Evolutionary conservation across 768 basidiomycete genomes (phyloP), one percentile per base, ranked within the genome.

Genomic region (Sarcodon aspratus): DNA sequence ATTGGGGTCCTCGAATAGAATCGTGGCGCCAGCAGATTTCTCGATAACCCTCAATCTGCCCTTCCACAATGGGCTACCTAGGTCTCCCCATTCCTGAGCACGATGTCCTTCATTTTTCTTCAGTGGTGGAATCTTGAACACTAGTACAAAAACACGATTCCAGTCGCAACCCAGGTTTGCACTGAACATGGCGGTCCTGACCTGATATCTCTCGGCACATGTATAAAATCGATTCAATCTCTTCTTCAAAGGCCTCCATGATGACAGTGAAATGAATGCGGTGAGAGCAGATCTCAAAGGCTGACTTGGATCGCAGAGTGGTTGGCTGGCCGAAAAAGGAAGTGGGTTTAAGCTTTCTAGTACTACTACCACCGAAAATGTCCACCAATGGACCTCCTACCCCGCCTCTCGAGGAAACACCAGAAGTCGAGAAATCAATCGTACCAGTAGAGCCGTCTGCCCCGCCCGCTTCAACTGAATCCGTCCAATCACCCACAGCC

Each of bases 201-300:
- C 91, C 90, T 71, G 86, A 92, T 47, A 94, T 74, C 70, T 94
- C 92, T 36, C 92, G 74, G n/a, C 79, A 84, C 54, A 95, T 82
- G 64, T 89, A 93, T 35, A 96, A 70, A 56, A 94, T 78, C 43
- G 89, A 90, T 65, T 94, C 85, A 51, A 94, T 84, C 59, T 93
- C 90, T 50, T 78, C 54, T 13, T 54, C 75, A 43, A 73, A 63
- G 5, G 59, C 61, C 51, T 82, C 76, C 75, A 82, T 82, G 33
- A 33, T 46, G 46, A n/a, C 9, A 36, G 34, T 36, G 27, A 37
- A 27, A 10, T 37, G 35, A 36, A 38, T 44, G 37, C 21, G n/a
- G 47, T 36, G 18, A 18, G 34, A 21, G 35, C 9, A 36, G n/a
- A 40, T 27, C 46, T 45, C 31, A 49, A 21, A 31, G 46, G 33